Evolutionary conservation across 305 asterid genomes (phyloP), one percentile per base, ranked within the genome.

Genomic region (Fraxinus angustifolia): DNA sequence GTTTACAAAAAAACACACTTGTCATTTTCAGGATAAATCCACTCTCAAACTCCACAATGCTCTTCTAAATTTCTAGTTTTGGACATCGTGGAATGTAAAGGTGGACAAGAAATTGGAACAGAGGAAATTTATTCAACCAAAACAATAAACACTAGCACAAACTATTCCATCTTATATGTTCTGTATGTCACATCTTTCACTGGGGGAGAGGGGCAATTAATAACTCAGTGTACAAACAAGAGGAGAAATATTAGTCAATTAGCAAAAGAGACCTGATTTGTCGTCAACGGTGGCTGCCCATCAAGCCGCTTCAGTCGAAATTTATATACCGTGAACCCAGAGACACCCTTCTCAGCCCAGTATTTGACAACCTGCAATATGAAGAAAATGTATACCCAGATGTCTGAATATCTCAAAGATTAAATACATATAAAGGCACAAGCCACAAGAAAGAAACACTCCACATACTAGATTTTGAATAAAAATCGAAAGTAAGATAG

Each of bases 261-360:
- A 45, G 33, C 26, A 70, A 50, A 58, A 45, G 71, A 74, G 34
- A 92, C 98, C 97, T 95, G 97, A 81, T 89, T 86, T 56, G 97
- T 91, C 33, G 93, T 90, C 90, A 95, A 79, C 19, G 93, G 91
- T 73, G 97, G 96, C 71, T 95, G 99, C 36, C 97, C 97, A 38
- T 89, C 93, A 8, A 89, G 71, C 67, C 99, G 92, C 86, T 83
- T 91, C 67, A 95, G 83, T 34, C 86, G 90, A 58, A 87, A 95
- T 78, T 93, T 95, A 81, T 77, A 95, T 6, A 95, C 97, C 0
- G 95, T 93, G 82, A 83, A 93, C 3, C 98, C 98, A 60, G 98
- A 92, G n/a, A 92, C 88, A 78, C 99, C 99, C 80, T 89, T 87
- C 79, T 92, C 98, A 1, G 96, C 94, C 99, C 99, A 95, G 80